Conservation (phyloP, 306 rosid genomes). For the Begonia fuchsioides region DNA sequence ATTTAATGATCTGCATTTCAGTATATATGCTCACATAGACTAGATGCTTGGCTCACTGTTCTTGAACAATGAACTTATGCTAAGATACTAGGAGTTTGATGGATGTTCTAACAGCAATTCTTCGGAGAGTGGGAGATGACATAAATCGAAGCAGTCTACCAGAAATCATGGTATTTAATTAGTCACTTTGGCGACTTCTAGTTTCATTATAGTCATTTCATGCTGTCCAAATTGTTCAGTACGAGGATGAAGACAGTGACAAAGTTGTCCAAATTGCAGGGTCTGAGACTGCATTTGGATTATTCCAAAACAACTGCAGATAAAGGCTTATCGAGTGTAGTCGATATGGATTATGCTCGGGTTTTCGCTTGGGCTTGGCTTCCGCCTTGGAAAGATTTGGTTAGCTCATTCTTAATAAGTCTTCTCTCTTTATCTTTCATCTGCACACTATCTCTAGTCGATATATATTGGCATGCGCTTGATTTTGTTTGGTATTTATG, state of each 20-base stretch:
- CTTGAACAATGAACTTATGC: no score
- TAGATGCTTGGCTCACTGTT: background rate
- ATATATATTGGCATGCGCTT: no score
- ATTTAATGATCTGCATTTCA: background rate
- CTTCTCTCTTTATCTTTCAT: no score
- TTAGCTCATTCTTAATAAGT: constrained; percentile 8
- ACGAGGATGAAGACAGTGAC: constrained; percentile 92
- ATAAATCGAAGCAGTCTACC: constrained; percentile 58
- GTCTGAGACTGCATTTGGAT: constrained; percentile 81
- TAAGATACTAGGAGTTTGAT: constrained; percentile 63
- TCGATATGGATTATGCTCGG: constrained; percentile 25
- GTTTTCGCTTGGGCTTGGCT: constrained; percentile 48
- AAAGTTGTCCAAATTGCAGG: constrained; percentile 54
- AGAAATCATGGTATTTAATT: constrained; percentile 55
- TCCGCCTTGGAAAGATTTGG: constrained; percentile 32
- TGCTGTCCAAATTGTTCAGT: constrained; percentile 27
- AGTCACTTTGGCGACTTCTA: background rate
- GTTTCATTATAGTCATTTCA: background rate
- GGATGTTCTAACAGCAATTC: constrained; percentile 58
- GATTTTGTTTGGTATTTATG: no score
- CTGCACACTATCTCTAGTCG: no score
- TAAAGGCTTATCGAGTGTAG: constrained; percentile 15
- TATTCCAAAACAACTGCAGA: constrained; percentile 32
- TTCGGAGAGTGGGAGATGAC: constrained; percentile 70
- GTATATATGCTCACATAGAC: no score